phyloP scores from a whole-genome alignment of 176 grass and related monocot species.

The Rhynchospora tenuis region DNA sequence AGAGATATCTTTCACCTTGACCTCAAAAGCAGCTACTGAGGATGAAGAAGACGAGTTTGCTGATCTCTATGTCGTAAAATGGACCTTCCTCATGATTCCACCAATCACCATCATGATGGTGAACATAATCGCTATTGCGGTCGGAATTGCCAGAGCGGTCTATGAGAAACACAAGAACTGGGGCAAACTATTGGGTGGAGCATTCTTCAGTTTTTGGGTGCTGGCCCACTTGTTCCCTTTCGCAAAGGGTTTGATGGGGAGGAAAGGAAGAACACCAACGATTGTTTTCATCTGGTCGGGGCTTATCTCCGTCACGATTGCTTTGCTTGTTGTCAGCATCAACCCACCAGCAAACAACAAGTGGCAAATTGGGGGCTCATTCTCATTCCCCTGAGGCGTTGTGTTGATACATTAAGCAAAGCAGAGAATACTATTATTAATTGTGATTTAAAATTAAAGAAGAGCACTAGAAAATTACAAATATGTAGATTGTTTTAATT shows the following conservation, averaged over 20 bases:
- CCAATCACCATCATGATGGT: slow-evolving; percentile 28
- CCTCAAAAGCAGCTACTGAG: slow-evolving; percentile 1
- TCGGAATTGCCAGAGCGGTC: background rate
- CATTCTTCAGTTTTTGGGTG: slow-evolving; percentile 26
- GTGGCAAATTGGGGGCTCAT: slow-evolving; percentile 4
- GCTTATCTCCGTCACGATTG: slow-evolving; percentile 18
- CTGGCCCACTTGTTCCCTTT: slow-evolving; percentile 21
- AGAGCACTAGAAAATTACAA: background rate
- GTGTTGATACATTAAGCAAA: background rate
- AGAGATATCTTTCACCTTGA: slow-evolving; percentile 25
- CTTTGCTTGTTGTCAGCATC: slow-evolving; percentile 11
- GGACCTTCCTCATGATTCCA: slow-evolving; percentile 23
- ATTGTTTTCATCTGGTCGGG: slow-evolving; percentile 27
- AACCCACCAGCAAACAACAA: slow-evolving; percentile 5
- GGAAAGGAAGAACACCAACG: slow-evolving; percentile 17
- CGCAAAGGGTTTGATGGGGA: slow-evolving; percentile 16
- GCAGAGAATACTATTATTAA: background rate
- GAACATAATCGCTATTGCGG: slow-evolving; percentile 13
- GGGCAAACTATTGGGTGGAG: slow-evolving; percentile 15
- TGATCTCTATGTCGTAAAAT: slow-evolving; percentile 22
- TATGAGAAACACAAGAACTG: slow-evolving; percentile 9
- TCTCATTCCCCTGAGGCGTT: slow-evolving; percentile 8
- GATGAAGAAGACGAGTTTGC: slow-evolving; percentile 20
- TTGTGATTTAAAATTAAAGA: background rate
- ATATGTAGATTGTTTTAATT: background rate